A percentile compares a stretch with the other conserved stretches of the same genome.
phyloP scores from a whole-genome alignment of 2,329 filamentous ascomycete species.

The Fusarium concolor region DNA sequence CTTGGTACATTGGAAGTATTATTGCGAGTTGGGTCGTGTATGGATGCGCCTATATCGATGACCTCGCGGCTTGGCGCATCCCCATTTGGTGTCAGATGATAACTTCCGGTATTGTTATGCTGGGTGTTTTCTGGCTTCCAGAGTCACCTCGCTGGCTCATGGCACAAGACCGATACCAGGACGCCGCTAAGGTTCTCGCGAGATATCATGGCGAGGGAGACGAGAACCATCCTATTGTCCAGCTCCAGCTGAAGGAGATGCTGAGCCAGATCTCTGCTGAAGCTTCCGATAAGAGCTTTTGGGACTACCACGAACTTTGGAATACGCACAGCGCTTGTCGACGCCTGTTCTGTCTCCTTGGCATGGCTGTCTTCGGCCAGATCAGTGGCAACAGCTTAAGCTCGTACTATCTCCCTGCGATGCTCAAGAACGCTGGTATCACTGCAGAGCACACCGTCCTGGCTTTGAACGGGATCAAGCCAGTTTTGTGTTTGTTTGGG shows the following conservation, averaged over 20 bases:
- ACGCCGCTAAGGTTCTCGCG: constrained; percentile 57
- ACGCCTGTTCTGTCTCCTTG: constrained; percentile 62
- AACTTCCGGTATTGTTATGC: constrained; percentile 60
- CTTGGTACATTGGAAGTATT: constrained; percentile 65
- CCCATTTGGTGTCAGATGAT: constrained; percentile 64
- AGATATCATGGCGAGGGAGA: constrained; percentile 65
- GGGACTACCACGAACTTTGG: constrained; percentile 66
- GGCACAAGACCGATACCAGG: constrained; percentile 54
- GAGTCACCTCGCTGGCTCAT: constrained; percentile 62
- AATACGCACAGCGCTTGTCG: constrained; percentile 60
- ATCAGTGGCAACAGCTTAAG: constrained; percentile 61
- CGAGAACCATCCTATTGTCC: constrained; percentile 61
- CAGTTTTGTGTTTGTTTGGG: constrained; percentile 62
- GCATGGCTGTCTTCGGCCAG: constrained; percentile 65
- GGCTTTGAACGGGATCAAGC: constrained; percentile 64
- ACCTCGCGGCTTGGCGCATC: constrained; percentile 57
- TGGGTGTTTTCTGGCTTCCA: constrained; percentile 57
- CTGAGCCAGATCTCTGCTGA: constrained; percentile 58
- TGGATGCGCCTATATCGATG: constrained; percentile 58
- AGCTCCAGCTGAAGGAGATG: constrained; percentile 64
- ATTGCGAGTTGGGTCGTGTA: constrained; percentile 66
- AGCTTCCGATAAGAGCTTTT: constrained; percentile 65
- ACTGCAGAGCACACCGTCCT: constrained; percentile 59
- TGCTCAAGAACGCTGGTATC: constrained; percentile 65
- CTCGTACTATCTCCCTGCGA: constrained; percentile 67